These are phyloP conservation scores for Boletus rufocinnamomeus DNA, from an alignment of 768 basidiomycete species.

Conservation along the genomic window DNA sequence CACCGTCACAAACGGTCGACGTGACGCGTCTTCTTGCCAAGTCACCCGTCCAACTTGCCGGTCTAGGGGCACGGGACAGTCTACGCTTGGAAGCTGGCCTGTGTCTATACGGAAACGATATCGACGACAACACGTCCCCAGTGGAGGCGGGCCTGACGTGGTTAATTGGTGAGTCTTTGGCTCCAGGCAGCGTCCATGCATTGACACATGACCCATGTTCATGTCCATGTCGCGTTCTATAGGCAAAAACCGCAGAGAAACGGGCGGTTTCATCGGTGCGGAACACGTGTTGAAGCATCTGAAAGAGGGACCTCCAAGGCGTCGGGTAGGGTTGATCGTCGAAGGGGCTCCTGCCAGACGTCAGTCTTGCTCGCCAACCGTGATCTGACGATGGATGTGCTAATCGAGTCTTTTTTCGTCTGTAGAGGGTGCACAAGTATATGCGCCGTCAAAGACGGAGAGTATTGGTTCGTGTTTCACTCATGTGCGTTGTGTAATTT, in stretches of 20 bases:
- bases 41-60: conserved; percentile 75
- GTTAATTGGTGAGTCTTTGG: conserved; percentile 75
- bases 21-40: conserved; percentile 65
- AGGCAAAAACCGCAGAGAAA: conserved; percentile 83
- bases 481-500: conserved; percentile 6
- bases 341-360: conserved; percentile 86
- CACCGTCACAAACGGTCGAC: conserved; percentile 70
- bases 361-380: conserved; percentile 35
- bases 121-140: conserved; percentile 83
- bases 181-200: neutral
- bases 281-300: conserved; percentile 72
- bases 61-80: conserved; percentile 91
- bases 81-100: conserved; percentile 95
- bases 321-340: conserved; percentile 81
- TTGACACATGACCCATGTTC: neutral
- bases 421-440: conserved; percentile 78
- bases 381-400: neutral
- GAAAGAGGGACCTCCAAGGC: conserved; percentile 72
- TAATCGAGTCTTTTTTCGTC: neutral
- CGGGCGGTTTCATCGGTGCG: conserved; percentile 76
- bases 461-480: conserved; percentile 54
- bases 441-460: conserved; percentile 53
- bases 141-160: conserved; percentile 91
- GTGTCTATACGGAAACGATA: conserved; percentile 94
- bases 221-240: neutral